Evolutionary conservation across 2,329 filamentous ascomycete species (phyloP).

Genomic region (Penicillium sp.): DNA sequence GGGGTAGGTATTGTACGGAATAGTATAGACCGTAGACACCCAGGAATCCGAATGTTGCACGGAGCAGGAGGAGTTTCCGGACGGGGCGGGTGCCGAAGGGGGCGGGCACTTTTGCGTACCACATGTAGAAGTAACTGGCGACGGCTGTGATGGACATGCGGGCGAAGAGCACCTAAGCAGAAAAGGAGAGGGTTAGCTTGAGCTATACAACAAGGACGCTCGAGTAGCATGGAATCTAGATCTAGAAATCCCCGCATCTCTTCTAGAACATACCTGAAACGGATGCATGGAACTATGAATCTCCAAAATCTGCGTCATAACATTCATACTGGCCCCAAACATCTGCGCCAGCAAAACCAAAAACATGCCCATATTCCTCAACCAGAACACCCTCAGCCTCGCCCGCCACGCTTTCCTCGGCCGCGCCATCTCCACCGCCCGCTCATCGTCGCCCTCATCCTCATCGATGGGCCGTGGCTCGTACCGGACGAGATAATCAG

Average conservation of each 20-base stretch:
- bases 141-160: conserved; percentile 77
- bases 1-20: conserved; percentile 76
- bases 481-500: conserved; percentile 21
- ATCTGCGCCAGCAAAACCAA: conserved; percentile 77
- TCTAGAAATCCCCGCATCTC: conserved; percentile 5
- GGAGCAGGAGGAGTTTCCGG: conserved; percentile 68
- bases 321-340: conserved; percentile 86
- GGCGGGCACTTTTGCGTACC: conserved; percentile 68
- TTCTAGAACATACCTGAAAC: conserved; percentile 62
- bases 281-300: conserved; percentile 75
- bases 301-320: conserved; percentile 77
- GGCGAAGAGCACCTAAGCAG: conserved; percentile 70
- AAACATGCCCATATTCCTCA: conserved; percentile 72
- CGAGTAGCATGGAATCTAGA: background rate
- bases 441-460: conserved; percentile 15
- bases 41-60: conserved; percentile 75
- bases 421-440: conserved; percentile 17
- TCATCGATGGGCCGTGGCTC: conserved; percentile 32
- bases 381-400: conserved; percentile 55
- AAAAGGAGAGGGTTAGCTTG: background rate
- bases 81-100: conserved; percentile 73
- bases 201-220: background rate
- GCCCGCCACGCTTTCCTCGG: conserved; percentile 38
- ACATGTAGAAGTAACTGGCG: conserved; percentile 75
- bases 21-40: conserved; percentile 82